These are phyloP conservation scores for Stachybotrys chartarum DNA, from an alignment of 2,329 filamentous ascomycete genomes.

Conservation along the genomic window DNA sequence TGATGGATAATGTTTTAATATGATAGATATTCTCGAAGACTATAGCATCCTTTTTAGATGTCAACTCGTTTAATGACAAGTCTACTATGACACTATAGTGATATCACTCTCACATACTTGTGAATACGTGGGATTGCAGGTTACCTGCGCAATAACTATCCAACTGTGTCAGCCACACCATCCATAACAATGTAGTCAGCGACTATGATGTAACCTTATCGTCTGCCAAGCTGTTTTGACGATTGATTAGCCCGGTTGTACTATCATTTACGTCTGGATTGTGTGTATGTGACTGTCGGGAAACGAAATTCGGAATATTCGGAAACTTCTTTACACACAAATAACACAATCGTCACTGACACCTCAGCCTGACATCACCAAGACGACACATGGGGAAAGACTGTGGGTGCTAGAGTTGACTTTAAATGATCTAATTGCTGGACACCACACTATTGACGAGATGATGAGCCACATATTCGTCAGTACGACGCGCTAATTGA, in stretches of 20 bases:
- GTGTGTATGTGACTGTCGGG: neutral
- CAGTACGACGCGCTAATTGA: too few relatives aligned
- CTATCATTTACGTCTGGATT: neutral
- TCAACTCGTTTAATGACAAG: too few relatives aligned
- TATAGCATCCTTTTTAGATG: too few relatives aligned
- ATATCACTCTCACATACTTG: neutral
- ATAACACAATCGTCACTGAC: too few relatives aligned
- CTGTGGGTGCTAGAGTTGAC: neutral
- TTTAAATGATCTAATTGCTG: neutral
- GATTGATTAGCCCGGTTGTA: neutral
- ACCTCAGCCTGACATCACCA: too few relatives aligned
- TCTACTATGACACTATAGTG: neutral
- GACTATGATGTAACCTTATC: neutral
- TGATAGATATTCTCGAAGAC: too few relatives aligned
- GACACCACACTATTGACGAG: neutral
- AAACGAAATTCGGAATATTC: neutral
- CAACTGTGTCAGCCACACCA: neutral
- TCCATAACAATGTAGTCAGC: neutral
- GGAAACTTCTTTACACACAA: neutral
- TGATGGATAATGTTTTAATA: too few relatives aligned
- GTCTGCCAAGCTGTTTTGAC: neutral
- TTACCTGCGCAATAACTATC: neutral
- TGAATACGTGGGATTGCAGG: neutral
- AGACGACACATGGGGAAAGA: neutral
- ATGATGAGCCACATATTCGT: neutral